A percentile compares a stretch with the other conserved stretches of the same genome.
These are phyloP conservation scores for Fraxinus latifolia DNA, from an alignment of 305 asterid species.

Conservation along the genomic window DNA sequence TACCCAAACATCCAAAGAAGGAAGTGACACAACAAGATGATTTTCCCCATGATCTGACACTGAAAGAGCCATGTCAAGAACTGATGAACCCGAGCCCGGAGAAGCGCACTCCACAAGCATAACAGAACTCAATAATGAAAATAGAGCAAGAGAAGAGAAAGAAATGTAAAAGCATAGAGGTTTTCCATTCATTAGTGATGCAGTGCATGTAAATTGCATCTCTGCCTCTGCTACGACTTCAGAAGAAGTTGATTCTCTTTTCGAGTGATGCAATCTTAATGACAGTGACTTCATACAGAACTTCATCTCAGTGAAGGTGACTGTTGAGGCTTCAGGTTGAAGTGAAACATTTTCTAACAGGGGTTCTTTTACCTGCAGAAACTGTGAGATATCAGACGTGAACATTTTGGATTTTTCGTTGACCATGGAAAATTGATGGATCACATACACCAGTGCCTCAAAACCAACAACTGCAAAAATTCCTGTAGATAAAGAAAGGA, in stretches of 20 bases:
- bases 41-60: slow-evolving; percentile 48
- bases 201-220: slow-evolving; percentile 55
- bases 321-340: slow-evolving; percentile 40
- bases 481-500: slow-evolving; percentile 47
- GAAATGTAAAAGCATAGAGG: slow-evolving; percentile 48
- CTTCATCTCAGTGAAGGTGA: slow-evolving; percentile 47
- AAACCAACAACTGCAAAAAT: slow-evolving; percentile 45
- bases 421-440: slow-evolving; percentile 68
- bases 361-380: slow-evolving; percentile 47
- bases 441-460: slow-evolving; percentile 54
- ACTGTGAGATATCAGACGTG: slow-evolving; percentile 52
- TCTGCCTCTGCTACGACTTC: slow-evolving; percentile 70
- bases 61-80: slow-evolving; percentile 47
- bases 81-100: slow-evolving; percentile 50
- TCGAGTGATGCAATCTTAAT: slow-evolving; percentile 46
- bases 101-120: slow-evolving; percentile 64
- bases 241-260: slow-evolving; percentile 48
- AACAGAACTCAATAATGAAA: slow-evolving; percentile 71
- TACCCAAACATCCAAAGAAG: slow-evolving; percentile 71
- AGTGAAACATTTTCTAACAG: slow-evolving; percentile 33
- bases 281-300: slow-evolving; percentile 57
- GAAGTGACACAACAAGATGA: slow-evolving; percentile 46
- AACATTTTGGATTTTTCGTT: slow-evolving; percentile 46
- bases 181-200: slow-evolving; percentile 47
- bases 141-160: slow-evolving; percentile 55